Evolutionary conservation across 2,329 filamentous ascomycete species (phyloP).

Genomic region (Colletotrichum sp.): DNA sequence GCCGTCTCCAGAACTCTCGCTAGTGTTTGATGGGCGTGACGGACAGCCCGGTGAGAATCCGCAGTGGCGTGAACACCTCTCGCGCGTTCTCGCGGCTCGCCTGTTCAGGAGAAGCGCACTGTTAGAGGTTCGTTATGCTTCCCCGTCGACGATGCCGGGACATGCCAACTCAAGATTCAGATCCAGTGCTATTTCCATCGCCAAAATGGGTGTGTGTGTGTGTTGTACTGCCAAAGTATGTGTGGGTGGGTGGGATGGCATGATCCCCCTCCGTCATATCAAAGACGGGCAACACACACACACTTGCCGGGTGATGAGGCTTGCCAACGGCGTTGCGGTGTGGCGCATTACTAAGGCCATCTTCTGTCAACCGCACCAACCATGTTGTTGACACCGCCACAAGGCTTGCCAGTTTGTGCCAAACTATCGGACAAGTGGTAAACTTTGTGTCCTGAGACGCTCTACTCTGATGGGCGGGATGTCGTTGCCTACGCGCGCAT

Average conservation of each 20-base stretch:
- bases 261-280: neutral
- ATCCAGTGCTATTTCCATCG: neutral
- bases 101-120: neutral
- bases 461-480: neutral
- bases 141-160: neutral
- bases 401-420: neutral
- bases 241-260: neutral
- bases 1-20: neutral
- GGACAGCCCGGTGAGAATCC: slow-evolving; percentile 15
- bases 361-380: slow-evolving; percentile 4
- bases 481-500: neutral
- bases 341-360: slow-evolving; percentile 12
- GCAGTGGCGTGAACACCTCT: neutral
- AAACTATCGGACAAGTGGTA: neutral
- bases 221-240: neutral
- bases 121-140: neutral
- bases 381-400: neutral
- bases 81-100: neutral
- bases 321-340: neutral
- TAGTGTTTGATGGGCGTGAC: neutral
- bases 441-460: neutral
- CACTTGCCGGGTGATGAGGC: neutral
- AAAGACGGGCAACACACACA: neutral
- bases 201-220: neutral
- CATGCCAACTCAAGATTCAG: neutral